Evolutionary conservation across 2,329 filamentous ascomycete species (phyloP).

Genomic region (Pseudogymnoascus pannorum): DNA sequence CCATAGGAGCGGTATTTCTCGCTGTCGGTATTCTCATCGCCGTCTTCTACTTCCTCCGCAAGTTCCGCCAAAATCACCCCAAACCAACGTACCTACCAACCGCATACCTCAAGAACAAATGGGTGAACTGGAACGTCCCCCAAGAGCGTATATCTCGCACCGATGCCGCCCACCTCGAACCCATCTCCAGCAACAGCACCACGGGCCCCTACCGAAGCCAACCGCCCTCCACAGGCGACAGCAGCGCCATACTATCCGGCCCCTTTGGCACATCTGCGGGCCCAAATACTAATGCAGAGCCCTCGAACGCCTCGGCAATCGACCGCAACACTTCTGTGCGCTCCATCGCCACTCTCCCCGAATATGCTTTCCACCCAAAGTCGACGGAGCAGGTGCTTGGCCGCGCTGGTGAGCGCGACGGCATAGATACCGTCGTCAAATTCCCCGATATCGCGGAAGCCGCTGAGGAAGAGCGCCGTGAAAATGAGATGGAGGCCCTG

Average conservation of each 20-base stretch:
- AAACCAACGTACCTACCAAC: constrained; percentile 46
- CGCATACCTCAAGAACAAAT: constrained; percentile 38
- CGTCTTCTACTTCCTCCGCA: constrained; percentile 22
- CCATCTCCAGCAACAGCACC: constrained; percentile 17
- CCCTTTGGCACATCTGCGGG: constrained; percentile 8
- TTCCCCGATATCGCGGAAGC: constrained; percentile 73
- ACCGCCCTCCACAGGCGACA: constrained; percentile 10
- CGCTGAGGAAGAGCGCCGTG: constrained; percentile 63
- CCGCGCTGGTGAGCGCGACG: constrained; percentile 82
- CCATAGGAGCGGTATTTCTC: too few species aligned
- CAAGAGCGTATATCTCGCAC: constrained; percentile 18
- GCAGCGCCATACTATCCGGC: constrained; percentile 14
- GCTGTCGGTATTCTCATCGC: too few species aligned
- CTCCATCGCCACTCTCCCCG: constrained; percentile 67
- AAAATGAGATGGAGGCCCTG: constrained; percentile 86
- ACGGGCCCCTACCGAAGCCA: not conserved
- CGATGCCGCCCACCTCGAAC: constrained; percentile 15
- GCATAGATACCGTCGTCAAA: constrained; percentile 86
- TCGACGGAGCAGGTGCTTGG: constrained; percentile 77
- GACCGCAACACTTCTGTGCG: constrained; percentile 81
- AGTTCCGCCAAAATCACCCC: constrained; percentile 35
- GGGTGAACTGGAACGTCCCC: constrained; percentile 34
- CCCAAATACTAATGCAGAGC: not conserved
- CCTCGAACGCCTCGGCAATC: constrained; percentile 38
- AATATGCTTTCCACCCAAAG: constrained; percentile 67